Evolutionary conservation across 2,329 filamentous ascomycete genomes (phyloP).

Genomic region (Phaeosphaeria sp.): DNA sequence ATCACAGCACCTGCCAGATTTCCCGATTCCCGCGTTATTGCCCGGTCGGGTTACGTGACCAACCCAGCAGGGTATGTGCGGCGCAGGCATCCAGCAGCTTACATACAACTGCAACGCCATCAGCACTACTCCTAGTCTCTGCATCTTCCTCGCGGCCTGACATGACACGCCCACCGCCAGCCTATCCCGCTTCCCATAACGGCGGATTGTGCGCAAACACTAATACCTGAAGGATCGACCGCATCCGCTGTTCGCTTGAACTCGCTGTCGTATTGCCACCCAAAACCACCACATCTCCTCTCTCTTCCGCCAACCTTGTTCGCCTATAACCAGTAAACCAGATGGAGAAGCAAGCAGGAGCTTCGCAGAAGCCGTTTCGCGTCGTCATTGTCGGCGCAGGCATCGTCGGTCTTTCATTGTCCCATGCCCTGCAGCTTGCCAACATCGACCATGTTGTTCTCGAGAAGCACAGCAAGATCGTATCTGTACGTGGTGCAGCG

Average conservation of each 20-base stretch:
- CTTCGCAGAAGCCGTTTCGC: conserved; percentile 15
- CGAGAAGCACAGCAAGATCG: conserved; percentile 27
- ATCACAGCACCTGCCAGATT: neutral
- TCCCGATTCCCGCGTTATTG: neutral
- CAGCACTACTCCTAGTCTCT: neutral
- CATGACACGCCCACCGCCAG: neutral
- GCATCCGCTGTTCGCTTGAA: neutral
- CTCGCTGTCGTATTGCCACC: neutral
- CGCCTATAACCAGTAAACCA: neutral
- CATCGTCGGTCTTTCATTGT: conserved; percentile 25
- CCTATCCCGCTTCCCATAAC: neutral
- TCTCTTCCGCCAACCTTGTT: neutral
- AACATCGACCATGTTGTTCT: conserved; percentile 33
- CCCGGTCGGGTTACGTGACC: neutral
- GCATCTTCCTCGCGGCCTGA: neutral
- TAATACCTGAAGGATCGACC: neutral
- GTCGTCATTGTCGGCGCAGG: conserved; percentile 28
- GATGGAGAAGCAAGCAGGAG: conserved; percentile 6
- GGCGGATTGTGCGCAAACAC: neutral
- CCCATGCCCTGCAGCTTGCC: conserved; percentile 25
- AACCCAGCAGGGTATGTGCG: neutral
- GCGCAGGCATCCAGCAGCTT: neutral
- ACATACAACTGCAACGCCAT: neutral
- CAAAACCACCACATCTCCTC: neutral
- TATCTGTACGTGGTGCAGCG: conserved; percentile 28